Base-by-base conservation (phyloP, 495 filamentous ascomycete genomes). In the Aspergillus biplanus region DNA sequence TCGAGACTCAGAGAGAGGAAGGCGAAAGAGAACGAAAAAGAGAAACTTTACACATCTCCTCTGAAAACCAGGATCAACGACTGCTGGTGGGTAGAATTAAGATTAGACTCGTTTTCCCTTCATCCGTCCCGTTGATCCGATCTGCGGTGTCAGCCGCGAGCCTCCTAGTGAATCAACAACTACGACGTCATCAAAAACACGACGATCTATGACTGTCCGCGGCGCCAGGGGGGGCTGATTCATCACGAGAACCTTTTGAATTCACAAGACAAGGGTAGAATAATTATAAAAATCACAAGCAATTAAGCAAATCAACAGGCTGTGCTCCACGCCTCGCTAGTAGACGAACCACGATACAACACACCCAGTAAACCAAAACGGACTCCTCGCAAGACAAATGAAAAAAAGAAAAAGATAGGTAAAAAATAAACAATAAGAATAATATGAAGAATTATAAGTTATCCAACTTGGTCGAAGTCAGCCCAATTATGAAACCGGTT, bases 401-500 rank as follows among this genome's bases (percentile, higher is more conserved):
- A 64, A 55, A 27, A 47, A 54, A 52, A 60, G 9, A 55, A 62
- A 60, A n/a, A 59, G 37, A 53, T 33, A 60, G n/a, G 50, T 21
- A 53, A 32, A 21, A 56, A 47, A 62, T 16, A 34, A 46, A 54
- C 42, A 54, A 21, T 33, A 16, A 47, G 37, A 39, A 16, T 44
- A 35, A 57, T 4, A 50, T 6, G 39, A 4, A 11, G 12, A 27
- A 50, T 50, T 50, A 50, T n/a, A 18, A 18, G 27, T 21, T 50
- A 50, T 50, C 21, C 39, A 15, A 50, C 11, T 50, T 31, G n/a
- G 27, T 21, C 11, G 9, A 33, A 12, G 12, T 31, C 33, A 58
- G 21, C 34, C 46, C 18, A 57, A 53, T 72, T 59, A 80, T 5
- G 78, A 80, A 1, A 80, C 78, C n/a, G 71, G 69, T 58, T 76